phyloP scores from a whole-genome alignment of 306 rosid species.

The Pueraria montana region DNA sequence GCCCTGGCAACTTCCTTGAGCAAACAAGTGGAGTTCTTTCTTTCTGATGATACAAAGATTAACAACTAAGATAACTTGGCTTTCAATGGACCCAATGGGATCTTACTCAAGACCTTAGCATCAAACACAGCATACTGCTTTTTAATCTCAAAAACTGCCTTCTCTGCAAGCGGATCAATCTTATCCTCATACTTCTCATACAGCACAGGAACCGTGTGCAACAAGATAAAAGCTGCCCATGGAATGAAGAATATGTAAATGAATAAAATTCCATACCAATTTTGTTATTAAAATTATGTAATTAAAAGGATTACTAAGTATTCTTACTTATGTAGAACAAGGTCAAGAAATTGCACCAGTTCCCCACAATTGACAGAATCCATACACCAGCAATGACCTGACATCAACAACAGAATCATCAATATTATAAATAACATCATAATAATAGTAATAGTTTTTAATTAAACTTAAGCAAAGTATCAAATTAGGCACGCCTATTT shows the following conservation, averaged over 20 bases:
- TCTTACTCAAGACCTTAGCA: constrained; percentile 70
- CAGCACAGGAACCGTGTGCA: constrained; percentile 69
- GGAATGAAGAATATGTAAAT: background rate
- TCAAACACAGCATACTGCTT: constrained; percentile 70
- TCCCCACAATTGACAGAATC: constrained; percentile 69
- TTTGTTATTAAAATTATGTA: background rate
- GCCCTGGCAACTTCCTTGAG: constrained; percentile 15
- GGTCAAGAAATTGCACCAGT: constrained; percentile 75
- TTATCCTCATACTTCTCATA: constrained; percentile 72
- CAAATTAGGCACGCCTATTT: background rate
- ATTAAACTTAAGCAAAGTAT: no score
- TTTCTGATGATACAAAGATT: constrained; percentile 2
- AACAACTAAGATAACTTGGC: constrained; percentile 54
- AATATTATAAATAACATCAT: no score
- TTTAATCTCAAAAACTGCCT: constrained; percentile 59
- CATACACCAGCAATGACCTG: constrained; percentile 75
- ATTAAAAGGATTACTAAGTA: background rate
- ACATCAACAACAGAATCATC: background rate
- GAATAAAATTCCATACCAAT: background rate
- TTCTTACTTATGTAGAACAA: constrained; percentile 70
- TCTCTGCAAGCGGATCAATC: constrained; percentile 69
- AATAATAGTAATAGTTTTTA: no score
- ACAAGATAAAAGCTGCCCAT: constrained; percentile 65
- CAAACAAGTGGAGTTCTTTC: constrained; percentile 4
- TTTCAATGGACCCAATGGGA: constrained; percentile 59